phyloP scores from a whole-genome alignment of 2,329 filamentous ascomycete species.

The Neofusicoccum ribis region DNA sequence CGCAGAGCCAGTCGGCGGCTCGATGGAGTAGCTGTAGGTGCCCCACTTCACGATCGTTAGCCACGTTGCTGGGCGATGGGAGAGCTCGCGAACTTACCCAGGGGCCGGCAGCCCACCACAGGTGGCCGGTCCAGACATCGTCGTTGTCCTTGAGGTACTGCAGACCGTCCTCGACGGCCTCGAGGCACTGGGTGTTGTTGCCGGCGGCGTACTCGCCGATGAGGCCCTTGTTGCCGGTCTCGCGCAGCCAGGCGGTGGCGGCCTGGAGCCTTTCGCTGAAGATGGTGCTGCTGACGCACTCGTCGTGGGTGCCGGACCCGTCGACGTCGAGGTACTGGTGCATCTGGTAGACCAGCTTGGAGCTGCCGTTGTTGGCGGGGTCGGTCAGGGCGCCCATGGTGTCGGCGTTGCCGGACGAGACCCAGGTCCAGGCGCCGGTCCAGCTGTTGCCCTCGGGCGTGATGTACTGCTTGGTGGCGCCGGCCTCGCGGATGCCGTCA shows the following conservation, averaged over 20 bases:
- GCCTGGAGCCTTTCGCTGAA: constrained; percentile 52
- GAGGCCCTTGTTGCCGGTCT: constrained; percentile 54
- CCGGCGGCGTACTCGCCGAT: constrained; percentile 59
- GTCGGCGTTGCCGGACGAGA: constrained; percentile 47
- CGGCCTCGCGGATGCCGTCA: constrained; percentile 46
- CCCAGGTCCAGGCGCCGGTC: constrained; percentile 52
- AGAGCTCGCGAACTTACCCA: constrained; percentile 30
- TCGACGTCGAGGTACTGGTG: constrained; percentile 63
- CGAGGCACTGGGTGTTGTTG: constrained; percentile 51
- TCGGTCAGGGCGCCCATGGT: constrained; percentile 53
- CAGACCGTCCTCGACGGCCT: constrained; percentile 53
- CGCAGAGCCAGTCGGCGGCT: constrained; percentile 44
- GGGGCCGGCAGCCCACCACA: constrained; percentile 59
- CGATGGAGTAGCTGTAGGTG: constrained; percentile 45
- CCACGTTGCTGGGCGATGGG: too few species aligned
- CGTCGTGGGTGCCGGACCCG: constrained; percentile 52
- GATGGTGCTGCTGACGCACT: constrained; percentile 56
- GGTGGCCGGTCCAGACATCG: constrained; percentile 55
- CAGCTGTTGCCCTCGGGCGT: constrained; percentile 60
- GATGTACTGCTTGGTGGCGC: constrained; percentile 55
- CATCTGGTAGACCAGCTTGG: constrained; percentile 58
- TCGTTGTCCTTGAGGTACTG: constrained; percentile 49
- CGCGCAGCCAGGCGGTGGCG: constrained; percentile 56
- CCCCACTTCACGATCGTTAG: constrained; percentile 27
- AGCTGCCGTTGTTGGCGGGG: constrained; percentile 46